Evolutionary conservation across 257 asterid species (phyloP), one percentile per base, ranked within the genome.

Genomic region (Ocimum tenuiflorum): DNA sequence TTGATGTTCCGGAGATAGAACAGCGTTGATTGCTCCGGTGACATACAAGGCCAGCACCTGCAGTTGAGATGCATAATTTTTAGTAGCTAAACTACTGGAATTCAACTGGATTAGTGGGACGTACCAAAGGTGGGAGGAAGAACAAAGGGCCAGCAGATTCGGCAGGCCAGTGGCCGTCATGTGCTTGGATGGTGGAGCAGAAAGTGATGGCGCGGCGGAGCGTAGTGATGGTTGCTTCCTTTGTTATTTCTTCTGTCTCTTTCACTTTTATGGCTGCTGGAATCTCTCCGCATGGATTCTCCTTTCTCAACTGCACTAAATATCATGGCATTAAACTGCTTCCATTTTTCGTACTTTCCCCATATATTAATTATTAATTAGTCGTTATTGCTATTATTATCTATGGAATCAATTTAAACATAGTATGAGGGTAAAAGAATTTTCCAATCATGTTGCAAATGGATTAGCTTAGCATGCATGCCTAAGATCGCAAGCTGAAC

Each of bases 151-250:
- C 83, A 0, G 84, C 79, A 11, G 75, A 64, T 63, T 80, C 89
- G 14, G 80, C 76, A 3, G 89, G 84, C 89, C 88, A 80, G 64
- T 83, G 89, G 0, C 89, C 89, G 73, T 83, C 89, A 9, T 60
- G 58, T 17, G 84, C 84, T 41, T 80, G 89, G 17, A 83, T 45
- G 1, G 79, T 49, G 18, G 86, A 77, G 31, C 36, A 68, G 52
- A 51, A 78, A 0, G 41, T 19, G n/a, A 80, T 53, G 15, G 77
- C 79, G 43, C 81, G 65, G 59, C 73, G 67, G 0, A 80, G 53
- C 6, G 69, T 75, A 1, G 45, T 43, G 2, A 59, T 74, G 13
- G 51, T 61, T 7, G 80, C 80, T 18, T 60, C 80, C 63, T 49
- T 74, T 12, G 57, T 71, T 24, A 80, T 14, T 12, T 61, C 79